Base-by-base conservation (phyloP, 805 yeast species). In the Jamesozyma rosinii region DNA sequence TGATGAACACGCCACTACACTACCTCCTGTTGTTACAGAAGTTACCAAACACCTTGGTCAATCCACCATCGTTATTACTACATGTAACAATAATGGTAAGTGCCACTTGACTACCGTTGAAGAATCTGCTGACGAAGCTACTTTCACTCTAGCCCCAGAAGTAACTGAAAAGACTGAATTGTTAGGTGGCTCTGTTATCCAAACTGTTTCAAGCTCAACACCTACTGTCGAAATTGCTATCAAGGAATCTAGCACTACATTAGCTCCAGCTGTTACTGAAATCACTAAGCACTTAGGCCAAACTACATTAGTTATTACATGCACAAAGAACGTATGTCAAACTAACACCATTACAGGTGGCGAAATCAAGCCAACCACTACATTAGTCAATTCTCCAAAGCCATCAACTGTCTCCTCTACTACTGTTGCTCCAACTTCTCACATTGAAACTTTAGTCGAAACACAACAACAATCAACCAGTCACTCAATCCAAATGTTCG, bases 131-230 rank as follows among this genome's bases (percentile, higher is more conserved):
- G 36, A 13, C 15, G 15, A n/a, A 17, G 20, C 9, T n/a, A 30
- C 37, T 8, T 18, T 39, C 10, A 36, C 37, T 15, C 17, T 20
- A 13, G 30, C 37, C 11, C 24, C 44, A 17, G 30, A 38, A 37
- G 29, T 44, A n/a, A 18, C 44, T 21, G 26, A 27, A 4, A 15
- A 24, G 24, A 18, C 32, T 27, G 15, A 35, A 8, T 20, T 40
- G 10, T 37, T 40, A 32, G 46, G 46, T 20, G 41, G 31, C 21
- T 44, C 46, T 31, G 9, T 37, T 6, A 19, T 42, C n/a, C n/a
- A n/a, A n/a, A n/a, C n/a, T n/a, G n/a, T n/a, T n/a, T n/a, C n/a
- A n/a, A n/a, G n/a, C n/a, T n/a, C n/a, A n/a, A n/a, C n/a, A n/a
- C n/a, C n/a, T n/a, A 19, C 8, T n/a, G n/a, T n/a, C n/a, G n/a